Conservation (phyloP, 495 filamentous ascomycete species). For the Amniculicola lignicola region DNA sequence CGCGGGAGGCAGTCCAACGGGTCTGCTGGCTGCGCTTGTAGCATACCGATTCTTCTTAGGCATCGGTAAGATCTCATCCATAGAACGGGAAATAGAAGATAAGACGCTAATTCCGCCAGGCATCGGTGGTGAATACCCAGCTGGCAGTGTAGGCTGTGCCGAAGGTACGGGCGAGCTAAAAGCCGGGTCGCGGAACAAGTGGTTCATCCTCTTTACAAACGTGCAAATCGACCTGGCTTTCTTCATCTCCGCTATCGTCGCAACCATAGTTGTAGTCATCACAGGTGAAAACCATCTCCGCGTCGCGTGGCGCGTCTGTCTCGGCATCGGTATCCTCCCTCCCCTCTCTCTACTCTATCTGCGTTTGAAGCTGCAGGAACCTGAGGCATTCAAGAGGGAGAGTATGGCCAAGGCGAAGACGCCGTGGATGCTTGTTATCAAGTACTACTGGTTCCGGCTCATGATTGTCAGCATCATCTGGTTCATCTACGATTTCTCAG, state of each 20-base stretch:
- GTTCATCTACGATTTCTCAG: conserved; percentile 88
- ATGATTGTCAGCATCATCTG: conserved; percentile 74
- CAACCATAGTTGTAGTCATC: conserved; percentile 57
- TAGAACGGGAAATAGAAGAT: background rate
- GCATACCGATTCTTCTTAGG: conserved; percentile 82
- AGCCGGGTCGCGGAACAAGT: conserved; percentile 73
- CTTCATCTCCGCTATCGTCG: conserved; percentile 70
- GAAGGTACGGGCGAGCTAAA: conserved; percentile 83
- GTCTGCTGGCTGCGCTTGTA: conserved; percentile 76
- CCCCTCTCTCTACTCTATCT: conserved; percentile 71
- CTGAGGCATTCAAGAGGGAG: conserved; percentile 70
- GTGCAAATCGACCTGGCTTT: conserved; percentile 80
- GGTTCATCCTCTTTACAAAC: conserved; percentile 95
- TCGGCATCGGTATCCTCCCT: conserved; percentile 78
- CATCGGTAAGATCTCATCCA: conserved; percentile 40
- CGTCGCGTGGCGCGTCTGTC: conserved; percentile 69
- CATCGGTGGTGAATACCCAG: conserved; percentile 79
- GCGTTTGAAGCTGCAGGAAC: conserved; percentile 73
- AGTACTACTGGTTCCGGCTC: conserved; percentile 62
- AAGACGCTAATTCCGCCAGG: conserved; percentile 6
- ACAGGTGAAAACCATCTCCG: conserved; percentile 66
- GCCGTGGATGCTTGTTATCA: conserved; percentile 56
- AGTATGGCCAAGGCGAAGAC: conserved; percentile 53
- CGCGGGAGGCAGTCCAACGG: conserved; percentile 55
- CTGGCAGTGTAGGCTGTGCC: conserved; percentile 77